A percentile compares a stretch with the other conserved stretches of the same genome.
These are phyloP conservation scores for Halteria grandinella DNA, from an alignment of 73 alveolate genomes.

Conservation along the genomic window DNA sequence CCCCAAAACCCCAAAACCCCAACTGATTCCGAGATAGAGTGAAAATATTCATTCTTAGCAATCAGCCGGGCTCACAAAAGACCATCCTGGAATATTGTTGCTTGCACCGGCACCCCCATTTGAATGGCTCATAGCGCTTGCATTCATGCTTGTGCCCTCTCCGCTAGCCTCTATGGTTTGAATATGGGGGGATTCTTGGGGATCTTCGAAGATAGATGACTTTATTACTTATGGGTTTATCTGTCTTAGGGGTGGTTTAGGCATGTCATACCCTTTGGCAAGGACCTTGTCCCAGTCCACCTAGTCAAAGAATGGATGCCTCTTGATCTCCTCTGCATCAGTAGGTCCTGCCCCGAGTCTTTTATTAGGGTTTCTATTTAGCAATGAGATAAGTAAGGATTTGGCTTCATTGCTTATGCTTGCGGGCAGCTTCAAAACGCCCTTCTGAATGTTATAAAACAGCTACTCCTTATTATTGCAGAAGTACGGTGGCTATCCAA, in stretches of 20 bases:
- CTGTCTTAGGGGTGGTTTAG: conserved; percentile 6
- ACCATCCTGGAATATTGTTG: conserved; percentile 53
- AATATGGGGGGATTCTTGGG: too few relatives aligned
- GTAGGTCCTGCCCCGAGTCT: conserved; percentile 89
- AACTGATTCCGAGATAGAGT: too few relatives aligned
- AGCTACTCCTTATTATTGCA: conserved; percentile 84
- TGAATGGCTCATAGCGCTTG: too few relatives aligned
- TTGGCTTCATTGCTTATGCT: conserved; percentile 80
- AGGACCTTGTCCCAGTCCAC: conserved; percentile 90
- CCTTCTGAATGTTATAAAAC: conserved; percentile 90
- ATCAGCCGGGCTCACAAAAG: conserved; percentile 46
- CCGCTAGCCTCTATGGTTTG: too few relatives aligned
- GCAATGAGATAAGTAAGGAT: conserved; percentile 52
- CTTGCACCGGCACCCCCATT: not conserved
- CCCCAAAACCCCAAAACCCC: too few relatives aligned
- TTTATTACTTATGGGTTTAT: conserved; percentile 17
- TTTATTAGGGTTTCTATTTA: conserved; percentile 87
- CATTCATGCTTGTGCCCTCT: too few relatives aligned
- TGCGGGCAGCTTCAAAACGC: conserved; percentile 87
- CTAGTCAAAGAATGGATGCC: conserved; percentile 87
- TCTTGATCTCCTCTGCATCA: conserved; percentile 88
- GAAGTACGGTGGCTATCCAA: conserved; percentile 92
- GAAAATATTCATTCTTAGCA: too few relatives aligned
- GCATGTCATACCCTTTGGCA: conserved; percentile 40
- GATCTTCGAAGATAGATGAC: conserved; percentile 37